A percentile compares a stretch with the other conserved stretches of the same genome.
These are phyloP conservation scores for Dichotomopilus funicola DNA, from an alignment of 2,329 filamentous ascomycete species.

Conservation along the genomic window DNA sequence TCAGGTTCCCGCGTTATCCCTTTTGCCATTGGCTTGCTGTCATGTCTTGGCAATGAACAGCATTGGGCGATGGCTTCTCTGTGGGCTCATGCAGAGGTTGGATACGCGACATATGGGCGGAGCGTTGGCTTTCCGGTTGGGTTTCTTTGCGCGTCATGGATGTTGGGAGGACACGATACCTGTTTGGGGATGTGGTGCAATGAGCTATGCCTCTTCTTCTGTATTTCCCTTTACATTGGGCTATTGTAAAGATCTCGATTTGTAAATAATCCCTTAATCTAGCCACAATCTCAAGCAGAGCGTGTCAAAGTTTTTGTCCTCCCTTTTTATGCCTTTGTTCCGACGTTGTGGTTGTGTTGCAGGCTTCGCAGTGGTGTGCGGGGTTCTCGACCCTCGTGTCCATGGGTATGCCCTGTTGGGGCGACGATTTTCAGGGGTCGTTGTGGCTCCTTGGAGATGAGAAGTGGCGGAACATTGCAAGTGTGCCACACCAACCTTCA, in stretches of 20 bases:
- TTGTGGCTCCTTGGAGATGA: not conserved
- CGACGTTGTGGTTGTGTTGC: not conserved
- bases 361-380: not conserved
- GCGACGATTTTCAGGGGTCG: not conserved
- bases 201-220: constrained; percentile 1
- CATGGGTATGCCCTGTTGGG: not conserved
- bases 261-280: constrained; percentile 12
- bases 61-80: not conserved
- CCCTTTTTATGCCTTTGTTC: not conserved
- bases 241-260: not conserved
- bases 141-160: not conserved
- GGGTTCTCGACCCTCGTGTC: not conserved
- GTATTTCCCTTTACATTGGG: not conserved
- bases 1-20: not conserved
- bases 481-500: not conserved
- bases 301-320: not conserved
- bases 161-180: constrained; percentile 2
- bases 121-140: too few relatives aligned
- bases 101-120: not conserved
- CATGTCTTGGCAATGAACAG: constrained; percentile 5
- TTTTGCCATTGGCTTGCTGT: not conserved
- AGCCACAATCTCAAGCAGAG: constrained; percentile 4
- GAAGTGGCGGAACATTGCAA: not conserved
- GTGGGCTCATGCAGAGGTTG: not conserved
- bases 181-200: constrained; percentile 3